Percentiles rank a stretch among this genome's conserved stretches.
These are phyloP conservation scores for Leavenworthia alabamica DNA, from an alignment of 345 rosid genomes.

Conservation along the genomic window DNA sequence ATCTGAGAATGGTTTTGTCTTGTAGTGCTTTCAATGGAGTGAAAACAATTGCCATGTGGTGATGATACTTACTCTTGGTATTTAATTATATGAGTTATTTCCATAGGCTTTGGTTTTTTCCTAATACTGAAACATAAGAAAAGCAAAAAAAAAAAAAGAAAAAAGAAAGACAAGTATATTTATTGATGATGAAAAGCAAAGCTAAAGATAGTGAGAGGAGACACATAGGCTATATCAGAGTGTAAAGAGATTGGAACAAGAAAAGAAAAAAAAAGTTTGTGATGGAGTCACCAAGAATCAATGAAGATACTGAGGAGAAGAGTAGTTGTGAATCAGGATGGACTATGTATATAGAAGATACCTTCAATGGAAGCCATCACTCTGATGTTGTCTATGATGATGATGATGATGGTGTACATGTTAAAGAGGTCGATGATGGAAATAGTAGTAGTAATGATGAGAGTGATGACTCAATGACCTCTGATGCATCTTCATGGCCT, in stretches of 20 bases:
- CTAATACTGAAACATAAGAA: slow-evolving; percentile 19
- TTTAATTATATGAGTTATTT: slow-evolving; percentile 34
- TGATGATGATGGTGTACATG: slow-evolving; percentile 2
- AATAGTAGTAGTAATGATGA: slow-evolving; percentile 23
- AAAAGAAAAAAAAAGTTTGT: not conserved
- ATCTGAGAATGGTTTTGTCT: slow-evolving; percentile 43
- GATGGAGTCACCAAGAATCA: slow-evolving; percentile 48
- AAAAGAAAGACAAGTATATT: slow-evolving; percentile 20
- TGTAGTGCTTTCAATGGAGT: slow-evolving; percentile 36
- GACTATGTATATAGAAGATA: slow-evolving; percentile 59
- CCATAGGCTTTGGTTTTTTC: slow-evolving; percentile 29
- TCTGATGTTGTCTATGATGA: slow-evolving; percentile 19
- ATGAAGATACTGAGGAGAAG: slow-evolving; percentile 37
- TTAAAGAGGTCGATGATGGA: not conserved
- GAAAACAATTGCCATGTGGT: slow-evolving; percentile 44
- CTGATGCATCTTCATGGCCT: slow-evolving; percentile 76
- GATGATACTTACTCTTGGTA: slow-evolving; percentile 25
- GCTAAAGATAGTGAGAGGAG: slow-evolving; percentile 21
- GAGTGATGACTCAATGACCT: slow-evolving; percentile 72
- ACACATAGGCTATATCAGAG: slow-evolving; percentile 22
- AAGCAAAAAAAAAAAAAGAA: slow-evolving; percentile 6
- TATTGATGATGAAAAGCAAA: slow-evolving; percentile 22
- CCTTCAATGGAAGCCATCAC: slow-evolving; percentile 28
- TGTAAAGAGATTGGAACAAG: slow-evolving; percentile 14
- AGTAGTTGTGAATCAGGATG: slow-evolving; percentile 59